A percentile compares a stretch with the other conserved stretches of the same genome.
Evolutionary conservation across 805 yeast genomes (phyloP).

Genomic region (Starmera dryadoides): DNA sequence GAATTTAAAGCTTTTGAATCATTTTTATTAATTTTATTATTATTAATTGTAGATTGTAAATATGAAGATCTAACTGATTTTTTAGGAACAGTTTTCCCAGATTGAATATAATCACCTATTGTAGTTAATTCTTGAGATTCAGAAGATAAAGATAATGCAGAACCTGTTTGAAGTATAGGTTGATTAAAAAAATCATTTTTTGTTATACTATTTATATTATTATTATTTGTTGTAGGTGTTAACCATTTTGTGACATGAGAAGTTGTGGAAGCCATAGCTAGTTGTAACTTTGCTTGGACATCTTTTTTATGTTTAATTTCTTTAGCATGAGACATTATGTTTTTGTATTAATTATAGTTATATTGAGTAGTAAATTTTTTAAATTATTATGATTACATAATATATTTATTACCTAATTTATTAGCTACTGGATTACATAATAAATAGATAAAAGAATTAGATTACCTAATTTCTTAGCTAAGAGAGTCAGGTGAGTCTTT

Average conservation of each 20-base stretch:
- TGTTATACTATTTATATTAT: slow-evolving; percentile 6
- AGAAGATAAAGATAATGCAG: slow-evolving; percentile 12
- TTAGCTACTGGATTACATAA: too few relatives aligned
- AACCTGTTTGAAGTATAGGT: slow-evolving; percentile 16
- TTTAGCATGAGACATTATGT: slow-evolving; percentile 16
- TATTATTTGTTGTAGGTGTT: slow-evolving; percentile 4
- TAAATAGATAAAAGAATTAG: too few relatives aligned
- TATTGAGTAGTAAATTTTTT: too few relatives aligned
- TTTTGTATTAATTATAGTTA: background rate
- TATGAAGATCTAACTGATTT: slow-evolving; percentile 13
- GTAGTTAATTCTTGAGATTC: slow-evolving; percentile 8
- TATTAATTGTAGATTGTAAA: background rate
- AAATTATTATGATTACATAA: too few relatives aligned
- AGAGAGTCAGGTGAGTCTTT: too few relatives aligned
- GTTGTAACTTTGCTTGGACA: slow-evolving; percentile 16
- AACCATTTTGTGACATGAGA: slow-evolving; percentile 16
- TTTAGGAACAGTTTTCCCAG: slow-evolving; percentile 9
- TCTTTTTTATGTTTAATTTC: slow-evolving; percentile 20
- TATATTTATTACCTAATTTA: too few relatives aligned
- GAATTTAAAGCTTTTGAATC: slow-evolving; percentile 18
- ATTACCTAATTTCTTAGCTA: too few relatives aligned
- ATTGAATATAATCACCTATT: slow-evolving; percentile 18
- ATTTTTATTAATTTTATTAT: too few relatives aligned
- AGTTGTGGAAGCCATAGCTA: slow-evolving; percentile 11
- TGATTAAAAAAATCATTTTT: slow-evolving; percentile 15